Conservation (phyloP, 495 filamentous ascomycete species). For the Podospora pseudoanserina region DNA sequence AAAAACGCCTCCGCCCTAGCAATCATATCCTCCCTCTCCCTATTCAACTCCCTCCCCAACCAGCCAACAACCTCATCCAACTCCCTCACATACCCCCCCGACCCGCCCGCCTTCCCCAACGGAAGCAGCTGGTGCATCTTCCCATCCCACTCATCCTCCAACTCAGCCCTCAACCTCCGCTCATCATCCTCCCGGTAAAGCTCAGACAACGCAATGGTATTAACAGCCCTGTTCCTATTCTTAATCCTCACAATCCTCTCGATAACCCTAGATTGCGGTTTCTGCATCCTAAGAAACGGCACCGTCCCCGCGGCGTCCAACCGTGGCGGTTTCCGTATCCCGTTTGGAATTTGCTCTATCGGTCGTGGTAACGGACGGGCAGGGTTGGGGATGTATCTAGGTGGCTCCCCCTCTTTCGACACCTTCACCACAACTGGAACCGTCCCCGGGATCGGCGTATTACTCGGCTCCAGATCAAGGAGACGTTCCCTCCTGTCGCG, state of each 20-base stretch:
- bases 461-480: background rate
- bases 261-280: slow-evolving; percentile 61
- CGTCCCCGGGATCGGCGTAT: slow-evolving; percentile 21
- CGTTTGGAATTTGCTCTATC: slow-evolving; percentile 40
- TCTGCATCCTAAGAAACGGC: slow-evolving; percentile 68
- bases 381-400: slow-evolving; percentile 42
- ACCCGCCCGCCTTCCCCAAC: slow-evolving; percentile 13
- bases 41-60: slow-evolving; percentile 12
- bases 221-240: slow-evolving; percentile 52
- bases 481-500: slow-evolving; percentile 1
- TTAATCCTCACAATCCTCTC: slow-evolving; percentile 51
- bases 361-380: slow-evolving; percentile 32
- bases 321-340: slow-evolving; percentile 56
- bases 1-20: slow-evolving; percentile 47
- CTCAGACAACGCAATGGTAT: slow-evolving; percentile 27
- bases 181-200: slow-evolving; percentile 20
- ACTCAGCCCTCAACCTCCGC: slow-evolving; percentile 5
- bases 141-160: slow-evolving; percentile 1
- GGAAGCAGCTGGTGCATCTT: slow-evolving; percentile 5
- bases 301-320: slow-evolving; percentile 54
- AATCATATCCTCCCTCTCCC: slow-evolving; percentile 30
- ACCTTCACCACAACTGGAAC: slow-evolving; percentile 35
- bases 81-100: slow-evolving; percentile 2
- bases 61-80: background rate
- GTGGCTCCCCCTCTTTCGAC: slow-evolving; percentile 28